Evolutionary conservation across 306 rosid species (phyloP), one percentile per base, ranked within the genome.

Genomic region (Begonia fuchsioides): DNA sequence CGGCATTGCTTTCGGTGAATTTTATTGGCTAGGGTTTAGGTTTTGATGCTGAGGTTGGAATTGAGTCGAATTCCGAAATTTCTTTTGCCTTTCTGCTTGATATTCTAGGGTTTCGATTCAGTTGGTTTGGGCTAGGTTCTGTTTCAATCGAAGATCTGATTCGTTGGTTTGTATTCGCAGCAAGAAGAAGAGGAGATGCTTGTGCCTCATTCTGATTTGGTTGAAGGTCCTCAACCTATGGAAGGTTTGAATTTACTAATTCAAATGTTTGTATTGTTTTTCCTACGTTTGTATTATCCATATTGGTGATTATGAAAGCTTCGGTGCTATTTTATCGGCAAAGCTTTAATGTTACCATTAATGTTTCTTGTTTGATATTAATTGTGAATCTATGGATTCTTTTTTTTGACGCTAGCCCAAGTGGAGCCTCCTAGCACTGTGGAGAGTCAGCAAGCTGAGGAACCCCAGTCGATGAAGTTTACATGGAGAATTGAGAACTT

Each of bases 401-500:
- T 68, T 67, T 47, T 46, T 46, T 46, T 58, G n/a, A 38, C 55
- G 9, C 60, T 43, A 43, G 73, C 83, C 3, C 75, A 61, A 54
- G 66, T 53, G 68, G 76, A 76, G 71, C 62, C 73, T 6, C 56
- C 79, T 7, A 72, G 57, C 53, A 62, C 76, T 9, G 73, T 65
- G 47, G 76, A 72, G 54, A 68, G 57, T 40, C 79, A 65, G 54
- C 68, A 57, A 59, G 80, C 64, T 65, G 93, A 82, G 59, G 87
- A 82, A 50, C 73, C 81, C 15, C 84, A 76, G 32, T 67, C 81
- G 1, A 51, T 71, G 65, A 69, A 72, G 53, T 83, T 83, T 69
- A 74, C 82, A 26, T 83, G 94, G 94, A 76, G 76, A 55, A 72
- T 83, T 13, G 69, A 69, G 47, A 72, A 72, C 65, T 79, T 83